phyloP scores from a whole-genome alignment of 164 flowering plant genomes.

The Chloranthus sessilifolius region DNA sequence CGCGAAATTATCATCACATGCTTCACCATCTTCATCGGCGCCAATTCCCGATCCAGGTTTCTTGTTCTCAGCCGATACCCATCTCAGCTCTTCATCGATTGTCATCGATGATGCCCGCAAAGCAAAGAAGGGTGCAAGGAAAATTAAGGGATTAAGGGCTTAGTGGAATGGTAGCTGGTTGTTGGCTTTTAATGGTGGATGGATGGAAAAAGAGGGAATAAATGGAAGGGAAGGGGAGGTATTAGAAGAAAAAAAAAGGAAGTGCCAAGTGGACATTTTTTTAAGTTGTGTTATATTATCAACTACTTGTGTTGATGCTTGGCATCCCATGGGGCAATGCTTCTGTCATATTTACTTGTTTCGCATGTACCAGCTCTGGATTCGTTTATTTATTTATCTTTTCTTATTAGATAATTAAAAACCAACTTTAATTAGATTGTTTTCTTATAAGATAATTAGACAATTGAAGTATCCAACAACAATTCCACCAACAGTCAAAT shows the following conservation, averaged over 20 bases:
- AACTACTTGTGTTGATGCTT: conserved; percentile 29
- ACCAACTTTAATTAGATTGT: conserved; percentile 18
- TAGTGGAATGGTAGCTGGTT: conserved; percentile 6
- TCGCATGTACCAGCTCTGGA: conserved; percentile 27
- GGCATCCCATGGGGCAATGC: conserved; percentile 29
- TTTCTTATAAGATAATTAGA: conserved; percentile 16
- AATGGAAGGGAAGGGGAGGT: conserved; percentile 21
- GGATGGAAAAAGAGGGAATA: conserved; percentile 14
- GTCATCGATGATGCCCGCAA: conserved; percentile 12
- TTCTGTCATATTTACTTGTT: conserved; percentile 37
- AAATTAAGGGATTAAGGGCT: too few species aligned
- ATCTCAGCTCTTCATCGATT: conserved; percentile 15
- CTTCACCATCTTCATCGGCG: conserved; percentile 5
- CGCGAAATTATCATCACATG: conserved; percentile 20
- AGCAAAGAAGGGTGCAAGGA: neutral
- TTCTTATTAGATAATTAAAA: conserved; percentile 2
- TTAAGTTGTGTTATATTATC: conserved; percentile 19
- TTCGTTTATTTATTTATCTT: conserved; percentile 11
- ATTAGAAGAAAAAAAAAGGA: conserved; percentile 11
- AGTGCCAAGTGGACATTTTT: conserved; percentile 21
- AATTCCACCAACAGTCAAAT: conserved; percentile 18
- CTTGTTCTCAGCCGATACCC: conserved; percentile 9
- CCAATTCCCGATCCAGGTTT: conserved; percentile 10
- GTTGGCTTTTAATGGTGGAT: conserved; percentile 22
- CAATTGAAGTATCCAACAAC: conserved; percentile 16